These are phyloP conservation scores for Yamadazyma atmosphaerica DNA, from an alignment of 1,139 yeast genomes.

Conservation along the genomic window DNA sequence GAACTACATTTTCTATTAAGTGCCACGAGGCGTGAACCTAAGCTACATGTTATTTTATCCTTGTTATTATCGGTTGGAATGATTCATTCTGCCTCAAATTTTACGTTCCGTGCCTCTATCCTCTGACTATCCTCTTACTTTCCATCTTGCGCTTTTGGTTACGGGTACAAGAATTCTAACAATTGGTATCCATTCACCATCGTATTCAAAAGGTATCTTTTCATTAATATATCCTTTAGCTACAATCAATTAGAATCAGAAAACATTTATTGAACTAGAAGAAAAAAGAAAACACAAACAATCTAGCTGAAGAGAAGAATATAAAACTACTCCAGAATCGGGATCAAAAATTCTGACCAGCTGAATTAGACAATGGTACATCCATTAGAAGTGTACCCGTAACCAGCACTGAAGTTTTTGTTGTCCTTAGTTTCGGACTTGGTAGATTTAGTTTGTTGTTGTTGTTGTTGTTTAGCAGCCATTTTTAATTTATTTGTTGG, in stretches of 20 bases:
- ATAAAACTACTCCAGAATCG: not conserved
- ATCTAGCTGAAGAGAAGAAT: not conserved
- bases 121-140: no score
- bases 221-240: no score
- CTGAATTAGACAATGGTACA: constrained; percentile 4
- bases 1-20: no score
- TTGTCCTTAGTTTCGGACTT: constrained; percentile 5
- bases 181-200: no score
- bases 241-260: not conserved
- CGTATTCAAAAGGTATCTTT: no score
- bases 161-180: no score
- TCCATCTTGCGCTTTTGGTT: no score
- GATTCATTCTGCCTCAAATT: no score
- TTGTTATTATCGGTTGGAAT: no score
- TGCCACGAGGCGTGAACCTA: no score
- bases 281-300: not conserved
- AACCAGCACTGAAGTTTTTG: constrained; percentile 2
- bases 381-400: constrained; percentile 1
- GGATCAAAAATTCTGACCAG: not conserved
- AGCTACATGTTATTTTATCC: no score
- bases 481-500: constrained; percentile 3
- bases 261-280: constrained; percentile 1
- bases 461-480: constrained; percentile 4
- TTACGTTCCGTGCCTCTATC: no score
- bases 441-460: constrained; percentile 6